Conservation (phyloP, 176 grass and related monocot genomes). For the Phoenix roebelenii region DNA sequence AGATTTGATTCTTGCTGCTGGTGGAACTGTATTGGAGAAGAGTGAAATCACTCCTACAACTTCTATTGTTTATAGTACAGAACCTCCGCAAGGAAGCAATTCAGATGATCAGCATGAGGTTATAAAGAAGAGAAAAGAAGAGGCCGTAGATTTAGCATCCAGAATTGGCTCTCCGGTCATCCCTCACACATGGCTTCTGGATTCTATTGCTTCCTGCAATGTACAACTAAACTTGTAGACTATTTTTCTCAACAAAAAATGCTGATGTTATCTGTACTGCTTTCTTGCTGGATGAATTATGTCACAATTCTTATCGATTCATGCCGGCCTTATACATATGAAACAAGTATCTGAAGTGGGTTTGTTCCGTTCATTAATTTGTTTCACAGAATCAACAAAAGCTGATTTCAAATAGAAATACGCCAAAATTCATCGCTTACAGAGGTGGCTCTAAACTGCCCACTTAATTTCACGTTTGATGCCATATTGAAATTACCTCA, state of each 20-base stretch:
- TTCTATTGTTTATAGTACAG: constrained; percentile 65
- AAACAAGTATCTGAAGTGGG: too few relatives aligned
- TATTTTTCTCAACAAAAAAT: not conserved
- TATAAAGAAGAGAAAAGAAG: constrained; percentile 48
- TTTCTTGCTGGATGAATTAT: too few relatives aligned
- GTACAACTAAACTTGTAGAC: constrained; percentile 16
- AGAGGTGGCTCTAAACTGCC: too few relatives aligned
- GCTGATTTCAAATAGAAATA: too few relatives aligned
- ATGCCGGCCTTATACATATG: too few relatives aligned
- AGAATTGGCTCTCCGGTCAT: constrained; percentile 37
- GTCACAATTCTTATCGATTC: too few relatives aligned
- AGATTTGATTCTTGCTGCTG: constrained; percentile 51
- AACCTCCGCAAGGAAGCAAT: constrained; percentile 47
- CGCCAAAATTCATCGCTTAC: too few relatives aligned
- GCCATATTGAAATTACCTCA: too few relatives aligned
- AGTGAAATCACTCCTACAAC: constrained; percentile 29
- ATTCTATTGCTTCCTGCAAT: constrained; percentile 75
- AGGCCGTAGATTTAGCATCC: constrained; percentile 54
- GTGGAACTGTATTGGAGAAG: constrained; percentile 43
- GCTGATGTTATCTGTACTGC: too few relatives aligned
- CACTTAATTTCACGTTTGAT: too few relatives aligned
- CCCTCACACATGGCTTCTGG: constrained; percentile 88
- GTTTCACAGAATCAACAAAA: too few relatives aligned
- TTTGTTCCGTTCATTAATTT: too few relatives aligned
- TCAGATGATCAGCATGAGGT: constrained; percentile 27